Percentiles rank a stretch among this genome's conserved stretches.
These are phyloP conservation scores for Allium sativum DNA, from an alignment of 106 monocot species.

Conservation along the genomic window DNA sequence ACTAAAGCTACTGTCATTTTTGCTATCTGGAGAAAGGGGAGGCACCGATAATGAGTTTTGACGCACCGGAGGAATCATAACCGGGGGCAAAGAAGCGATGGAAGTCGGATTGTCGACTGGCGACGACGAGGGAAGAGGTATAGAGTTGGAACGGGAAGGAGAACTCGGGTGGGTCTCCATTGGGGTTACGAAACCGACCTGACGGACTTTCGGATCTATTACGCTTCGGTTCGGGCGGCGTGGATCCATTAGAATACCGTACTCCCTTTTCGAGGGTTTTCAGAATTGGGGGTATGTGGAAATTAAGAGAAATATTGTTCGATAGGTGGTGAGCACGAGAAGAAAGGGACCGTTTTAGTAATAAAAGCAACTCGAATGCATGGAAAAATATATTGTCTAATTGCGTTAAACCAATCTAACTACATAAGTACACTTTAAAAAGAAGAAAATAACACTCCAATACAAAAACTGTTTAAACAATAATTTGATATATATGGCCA, in stretches of 20 bases:
- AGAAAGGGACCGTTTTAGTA: no score
- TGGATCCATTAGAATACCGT: not conserved
- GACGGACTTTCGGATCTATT: constrained; percentile 2
- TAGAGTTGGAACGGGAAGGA: not conserved
- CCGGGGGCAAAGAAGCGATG: not conserved
- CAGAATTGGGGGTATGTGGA: not conserved
- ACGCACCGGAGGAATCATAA: constrained; percentile 5
- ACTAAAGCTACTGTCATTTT: no score
- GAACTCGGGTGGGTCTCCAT: not conserved
- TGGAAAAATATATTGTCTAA: no score
- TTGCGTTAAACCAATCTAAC: no score
- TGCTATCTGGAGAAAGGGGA: no score
- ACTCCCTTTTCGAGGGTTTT: not conserved
- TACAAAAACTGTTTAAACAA: no score
- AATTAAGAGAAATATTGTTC: no score
- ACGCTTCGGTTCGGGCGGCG: constrained; percentile 2
- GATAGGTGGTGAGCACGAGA: no score
- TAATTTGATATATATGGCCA: no score
- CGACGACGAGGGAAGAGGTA: not conserved
- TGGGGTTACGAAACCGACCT: constrained; percentile 6
- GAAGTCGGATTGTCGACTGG: not conserved
- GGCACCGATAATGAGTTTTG: constrained; percentile 1
- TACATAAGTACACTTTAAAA: no score
- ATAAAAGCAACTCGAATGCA: no score
- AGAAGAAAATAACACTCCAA: no score